A percentile compares a stretch with the other conserved stretches of the same genome.
Evolutionary conservation across 768 basidiomycete genomes (phyloP).

Genomic region (Lactarius quietus): DNA sequence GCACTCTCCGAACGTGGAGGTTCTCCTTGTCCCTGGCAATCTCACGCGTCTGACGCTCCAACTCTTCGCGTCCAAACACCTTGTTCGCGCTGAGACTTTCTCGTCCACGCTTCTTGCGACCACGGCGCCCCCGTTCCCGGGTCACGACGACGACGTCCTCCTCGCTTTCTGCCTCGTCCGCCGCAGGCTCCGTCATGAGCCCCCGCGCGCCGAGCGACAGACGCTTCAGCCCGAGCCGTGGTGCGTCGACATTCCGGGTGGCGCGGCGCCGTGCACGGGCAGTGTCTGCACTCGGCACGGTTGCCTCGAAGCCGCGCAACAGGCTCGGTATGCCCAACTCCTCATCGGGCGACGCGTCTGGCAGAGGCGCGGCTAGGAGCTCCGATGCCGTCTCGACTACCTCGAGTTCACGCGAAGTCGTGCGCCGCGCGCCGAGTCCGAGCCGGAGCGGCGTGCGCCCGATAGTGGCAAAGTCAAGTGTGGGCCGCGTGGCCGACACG

Average conservation of each 20-base stretch:
- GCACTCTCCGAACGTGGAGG: conserved; percentile 78
- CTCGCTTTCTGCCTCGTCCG: conserved; percentile 62
- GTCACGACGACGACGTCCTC: conserved; percentile 68
- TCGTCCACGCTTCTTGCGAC: conserved; percentile 48
- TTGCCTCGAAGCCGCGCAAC: conserved; percentile 89
- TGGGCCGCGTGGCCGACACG: conserved; percentile 36
- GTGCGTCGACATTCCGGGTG: conserved; percentile 74
- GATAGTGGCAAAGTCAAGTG: conserved; percentile 70
- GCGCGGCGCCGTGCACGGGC: conserved; percentile 72
- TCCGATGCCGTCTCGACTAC: conserved; percentile 81
- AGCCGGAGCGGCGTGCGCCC: conserved; percentile 75
- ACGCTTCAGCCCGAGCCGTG: conserved; percentile 72
- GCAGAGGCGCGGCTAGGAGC: conserved; percentile 64
- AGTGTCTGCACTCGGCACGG: conserved; percentile 85
- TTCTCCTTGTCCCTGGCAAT: conserved; percentile 92
- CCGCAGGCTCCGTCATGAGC: conserved; percentile 48
- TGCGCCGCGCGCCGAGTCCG: conserved; percentile 57
- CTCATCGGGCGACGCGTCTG: conserved; percentile 72
- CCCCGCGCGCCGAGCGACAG: conserved; percentile 78
- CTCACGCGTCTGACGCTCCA: conserved; percentile 79
- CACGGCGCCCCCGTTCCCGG: conserved; percentile 39
- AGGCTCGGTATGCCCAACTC: conserved; percentile 76
- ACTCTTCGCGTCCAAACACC: conserved; percentile 77
- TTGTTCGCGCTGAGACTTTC: conserved; percentile 68
- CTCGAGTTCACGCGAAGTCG: conserved; percentile 81